Evolutionary conservation across 108 stramenopile genomes (phyloP), one percentile per base, ranked within the genome.

Genomic region (Phaeodactylum tricornutum): DNA sequence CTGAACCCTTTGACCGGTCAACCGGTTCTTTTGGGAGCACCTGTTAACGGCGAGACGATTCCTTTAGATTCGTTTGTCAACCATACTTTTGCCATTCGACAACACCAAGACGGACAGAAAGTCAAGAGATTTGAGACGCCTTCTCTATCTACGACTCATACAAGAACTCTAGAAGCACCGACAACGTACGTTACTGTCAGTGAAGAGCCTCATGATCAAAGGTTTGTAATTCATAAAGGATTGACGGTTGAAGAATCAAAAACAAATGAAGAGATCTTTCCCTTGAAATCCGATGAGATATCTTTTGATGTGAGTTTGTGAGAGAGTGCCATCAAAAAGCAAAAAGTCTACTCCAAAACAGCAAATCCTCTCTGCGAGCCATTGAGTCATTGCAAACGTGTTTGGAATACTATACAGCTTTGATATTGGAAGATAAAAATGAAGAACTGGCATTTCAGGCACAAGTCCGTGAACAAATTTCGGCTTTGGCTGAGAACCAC

Each of bases 381-480:
- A 57, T 73, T 1, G 60, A 69, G 1, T 29, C 29, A 27, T 29
- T 80, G 45, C 28, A 59, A 1, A 30, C 37, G 3, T 81, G 79
- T 39, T 65, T 81, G 28, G 55, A 69, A 33, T 33, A 21, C 2
- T 65, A 61, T 0, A 55, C 73, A 1, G 69, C 75, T 0, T 20
- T 20, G 5, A 55, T 71, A 47, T 63, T 81, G 21, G 59, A 62
- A 47, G 43, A 61, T 4, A 59, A 62, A 42, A 86, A 75, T 47
- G 81, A 86, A 50, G 81, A 86, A 62, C 57, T 91, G 23, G 50
- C 68, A 0, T 79, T 81, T 30, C 74, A 91, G 45, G 53, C 64
- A 5, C 43, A 48, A 1, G 51, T 82, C 52, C 76, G 86, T 4
- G 73, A 50, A 25, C 39, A 52, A 11, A 74, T 88, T 60, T 74